A percentile compares a stretch with the other conserved stretches of the same genome.
Evolutionary conservation across 805 yeast genomes (phyloP).

Genomic region (Suhomyces emberorum): DNA sequence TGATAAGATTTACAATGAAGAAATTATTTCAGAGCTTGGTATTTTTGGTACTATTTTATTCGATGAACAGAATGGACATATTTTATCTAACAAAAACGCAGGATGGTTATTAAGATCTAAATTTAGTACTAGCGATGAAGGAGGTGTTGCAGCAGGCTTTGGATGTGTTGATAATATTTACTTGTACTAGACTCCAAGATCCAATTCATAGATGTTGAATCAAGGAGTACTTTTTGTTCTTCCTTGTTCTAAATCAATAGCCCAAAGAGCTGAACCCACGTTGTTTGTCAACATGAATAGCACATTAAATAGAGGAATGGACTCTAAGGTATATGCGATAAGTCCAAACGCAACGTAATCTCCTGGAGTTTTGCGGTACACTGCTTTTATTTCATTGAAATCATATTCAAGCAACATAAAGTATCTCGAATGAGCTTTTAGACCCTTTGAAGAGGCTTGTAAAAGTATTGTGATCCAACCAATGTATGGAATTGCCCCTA

Average conservation of each 20-base stretch:
- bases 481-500: constrained; percentile 52
- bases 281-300: constrained; percentile 57
- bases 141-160: constrained; percentile 99
- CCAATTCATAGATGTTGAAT: neutral
- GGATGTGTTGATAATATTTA: constrained; percentile 91
- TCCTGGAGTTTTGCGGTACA: constrained; percentile 35
- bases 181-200: constrained; percentile 31
- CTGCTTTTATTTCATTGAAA: constrained; percentile 35
- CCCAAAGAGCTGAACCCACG: constrained; percentile 67
- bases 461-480: constrained; percentile 56
- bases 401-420: constrained; percentile 53
- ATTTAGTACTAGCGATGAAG: constrained; percentile 84
- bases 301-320: constrained; percentile 51
- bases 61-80: constrained; percentile 57
- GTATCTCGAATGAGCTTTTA: constrained; percentile 51
- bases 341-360: constrained; percentile 54
- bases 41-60: constrained; percentile 81
- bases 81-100: constrained; percentile 61
- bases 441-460: constrained; percentile 55
- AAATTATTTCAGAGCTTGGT: constrained; percentile 87
- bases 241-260: constrained; percentile 23
- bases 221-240: constrained; percentile 16
- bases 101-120: constrained; percentile 91
- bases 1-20: constrained; percentile 60
- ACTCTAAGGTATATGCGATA: constrained; percentile 48